phyloP scores from a whole-genome alignment of 306 rosid genomes.

The Ceratonia siliqua region DNA sequence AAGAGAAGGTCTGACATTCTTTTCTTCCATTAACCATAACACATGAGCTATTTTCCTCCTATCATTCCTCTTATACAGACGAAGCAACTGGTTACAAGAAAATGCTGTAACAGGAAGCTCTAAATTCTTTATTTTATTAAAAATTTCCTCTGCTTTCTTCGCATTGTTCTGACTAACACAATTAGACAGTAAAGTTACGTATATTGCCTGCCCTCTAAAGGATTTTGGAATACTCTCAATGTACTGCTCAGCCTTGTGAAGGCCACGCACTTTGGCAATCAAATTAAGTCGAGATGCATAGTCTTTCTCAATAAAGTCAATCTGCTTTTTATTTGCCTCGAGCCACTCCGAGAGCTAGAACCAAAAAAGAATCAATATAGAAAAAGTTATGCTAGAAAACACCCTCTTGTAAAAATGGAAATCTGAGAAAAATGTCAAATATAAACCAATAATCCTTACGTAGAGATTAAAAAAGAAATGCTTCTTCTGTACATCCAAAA shows the following conservation, averaged over 20 bases:
- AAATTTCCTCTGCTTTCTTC: constrained; percentile 59
- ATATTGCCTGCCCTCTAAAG: constrained; percentile 64
- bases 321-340: constrained; percentile 49
- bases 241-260: constrained; percentile 58
- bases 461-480: too few species aligned
- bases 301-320: constrained; percentile 62
- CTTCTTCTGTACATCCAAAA: neutral
- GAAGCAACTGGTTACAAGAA: constrained; percentile 72
- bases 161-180: constrained; percentile 43
- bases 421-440: neutral
- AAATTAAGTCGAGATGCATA: constrained; percentile 73
- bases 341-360: constrained; percentile 79
- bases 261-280: constrained; percentile 66
- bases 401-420: constrained; percentile 18
- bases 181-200: constrained; percentile 64
- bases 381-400: neutral
- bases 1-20: constrained; percentile 60
- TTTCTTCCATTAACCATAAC: constrained; percentile 74
- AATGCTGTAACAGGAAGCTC: constrained; percentile 59
- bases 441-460: neutral
- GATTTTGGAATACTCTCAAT: constrained; percentile 62
- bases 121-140: constrained; percentile 78
- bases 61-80: constrained; percentile 69
- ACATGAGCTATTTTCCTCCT: constrained; percentile 76
- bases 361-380: neutral